These are phyloP conservation scores for Athelia sp. DNA, from an alignment of 1,284 basidiomycete genomes.

Conservation along the genomic window DNA sequence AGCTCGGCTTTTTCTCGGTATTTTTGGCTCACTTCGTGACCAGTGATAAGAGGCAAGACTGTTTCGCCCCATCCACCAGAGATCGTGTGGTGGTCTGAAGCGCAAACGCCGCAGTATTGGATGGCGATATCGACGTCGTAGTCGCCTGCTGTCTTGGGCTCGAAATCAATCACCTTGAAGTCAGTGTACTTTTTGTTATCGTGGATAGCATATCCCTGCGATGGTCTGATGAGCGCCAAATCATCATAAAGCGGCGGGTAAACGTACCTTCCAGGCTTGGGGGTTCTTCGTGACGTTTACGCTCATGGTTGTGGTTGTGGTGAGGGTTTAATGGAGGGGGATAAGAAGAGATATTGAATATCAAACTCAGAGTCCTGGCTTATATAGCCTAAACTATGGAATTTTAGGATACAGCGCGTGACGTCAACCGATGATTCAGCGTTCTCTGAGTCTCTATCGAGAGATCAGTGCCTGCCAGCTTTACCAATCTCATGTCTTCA, in stretches of 20 bases:
- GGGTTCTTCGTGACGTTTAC: not conserved
- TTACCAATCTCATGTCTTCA: no score
- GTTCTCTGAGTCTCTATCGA: no score
- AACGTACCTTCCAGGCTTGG: not conserved
- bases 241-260: not conserved
- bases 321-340: no score
- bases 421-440: no score
- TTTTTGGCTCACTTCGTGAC: constrained; percentile 40
- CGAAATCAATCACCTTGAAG: constrained; percentile 34
- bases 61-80: constrained; percentile 42
- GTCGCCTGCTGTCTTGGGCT: constrained; percentile 28
- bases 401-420: no score
- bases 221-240: not conserved
- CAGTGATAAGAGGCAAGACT: constrained; percentile 36
- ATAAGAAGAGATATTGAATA: no score
- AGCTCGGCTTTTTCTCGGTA: no score
- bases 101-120: constrained; percentile 39
- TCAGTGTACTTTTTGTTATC: constrained; percentile 13
- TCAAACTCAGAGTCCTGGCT: no score
- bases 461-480: no score
- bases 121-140: constrained; percentile 35
- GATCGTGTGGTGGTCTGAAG: constrained; percentile 30
- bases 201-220: not conserved
- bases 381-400: no score
- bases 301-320: not conserved